phyloP scores from a whole-genome alignment of 371 early-diverging fungal genomes.

The Rhizopus stolonifer region DNA sequence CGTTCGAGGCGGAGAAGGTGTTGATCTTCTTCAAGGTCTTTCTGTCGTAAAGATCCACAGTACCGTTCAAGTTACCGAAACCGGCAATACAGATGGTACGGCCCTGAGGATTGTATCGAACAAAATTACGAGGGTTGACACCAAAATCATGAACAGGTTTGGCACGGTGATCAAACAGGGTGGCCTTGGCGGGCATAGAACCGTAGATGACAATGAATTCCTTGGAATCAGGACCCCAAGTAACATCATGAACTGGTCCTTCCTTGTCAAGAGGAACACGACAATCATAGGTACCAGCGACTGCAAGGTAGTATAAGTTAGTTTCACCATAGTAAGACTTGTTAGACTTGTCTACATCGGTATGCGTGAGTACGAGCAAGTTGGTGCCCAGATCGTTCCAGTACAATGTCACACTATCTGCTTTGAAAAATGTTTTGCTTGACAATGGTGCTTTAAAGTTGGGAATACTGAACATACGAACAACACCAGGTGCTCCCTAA shows the following conservation, averaged over 20 bases:
- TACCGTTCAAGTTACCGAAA: constrained; percentile 95
- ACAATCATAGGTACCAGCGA: constrained; percentile 92
- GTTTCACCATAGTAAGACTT: constrained; percentile 96
- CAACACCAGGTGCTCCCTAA: constrained; percentile 76
- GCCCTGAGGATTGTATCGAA: constrained; percentile 89
- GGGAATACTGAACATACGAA: constrained; percentile 79
- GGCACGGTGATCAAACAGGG: constrained; percentile 90
- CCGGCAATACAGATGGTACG: constrained; percentile 86
- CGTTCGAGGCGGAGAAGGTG: constrained; percentile 78
- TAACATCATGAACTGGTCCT: constrained; percentile 94
- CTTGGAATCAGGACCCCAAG: constrained; percentile 92
- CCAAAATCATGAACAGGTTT: constrained; percentile 84
- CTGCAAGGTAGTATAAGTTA: constrained; percentile 86
- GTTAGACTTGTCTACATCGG: constrained; percentile 94
- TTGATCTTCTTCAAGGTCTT: constrained; percentile 77
- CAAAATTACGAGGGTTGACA: constrained; percentile 82
- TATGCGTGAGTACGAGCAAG: constrained; percentile 87
- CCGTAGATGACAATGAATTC: constrained; percentile 97
- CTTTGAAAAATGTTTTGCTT: constrained; percentile 92
- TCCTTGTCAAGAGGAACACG: constrained; percentile 85
- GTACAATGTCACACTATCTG: constrained; percentile 86
- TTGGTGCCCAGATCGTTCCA: constrained; percentile 95
- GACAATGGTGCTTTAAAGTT: constrained; percentile 75
- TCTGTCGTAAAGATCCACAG: constrained; percentile 91
- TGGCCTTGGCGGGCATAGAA: constrained; percentile 90